Base-by-base conservation (phyloP, 495 filamentous ascomycete species). In the Penicillium coffeae region DNA sequence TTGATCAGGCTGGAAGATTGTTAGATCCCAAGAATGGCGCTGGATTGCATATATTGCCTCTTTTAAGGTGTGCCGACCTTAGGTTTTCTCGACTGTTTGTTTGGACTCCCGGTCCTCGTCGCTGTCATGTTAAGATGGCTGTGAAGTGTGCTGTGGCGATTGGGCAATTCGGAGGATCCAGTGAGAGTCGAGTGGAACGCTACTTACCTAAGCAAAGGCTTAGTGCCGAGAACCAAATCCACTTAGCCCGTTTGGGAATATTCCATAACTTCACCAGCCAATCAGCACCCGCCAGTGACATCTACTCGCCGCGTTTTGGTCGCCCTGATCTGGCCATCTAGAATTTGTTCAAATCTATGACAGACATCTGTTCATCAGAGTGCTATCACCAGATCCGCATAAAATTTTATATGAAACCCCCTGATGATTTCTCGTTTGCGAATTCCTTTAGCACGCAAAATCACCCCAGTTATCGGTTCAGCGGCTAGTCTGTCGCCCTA, bases 201-300 rank as follows among this genome's bases (percentile, higher is more conserved):
- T n/a, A n/a, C n/a, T n/a, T n/a, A n/a, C n/a, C n/a, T n/a, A n/a
- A n/a, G n/a, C n/a, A n/a, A n/a, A 36, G 2, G 43, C 32, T 46
- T 37, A 43, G 40, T 43, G 21, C n/a, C 41, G 21, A 43, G 41
- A 43, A 38, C 33, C 32, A 46, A 38, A 25, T 37, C 16, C 43
- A 38, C 34, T 46, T 38, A 25, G 12, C 43, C 19, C 22, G 13
- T 46, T 46, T 38, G 32, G 19, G 43, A 38, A 46, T 38, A 25
- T 46, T 46, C 21, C 16, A 3, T 45, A n/a, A n/a, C n/a, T n/a
- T n/a, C n/a, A 3, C 25, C 19, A 38, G 35, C 55, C 56, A 59
- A 59, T 59, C 56, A 59, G 43, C 45, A 49, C 41, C 35, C n/a
- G 21, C 48, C 41, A 34, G 46, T 59, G 56, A 59, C 56, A 59